Conservation (phyloP, 208 protist genomes). For the Acanthamoeba healyi region DNA sequence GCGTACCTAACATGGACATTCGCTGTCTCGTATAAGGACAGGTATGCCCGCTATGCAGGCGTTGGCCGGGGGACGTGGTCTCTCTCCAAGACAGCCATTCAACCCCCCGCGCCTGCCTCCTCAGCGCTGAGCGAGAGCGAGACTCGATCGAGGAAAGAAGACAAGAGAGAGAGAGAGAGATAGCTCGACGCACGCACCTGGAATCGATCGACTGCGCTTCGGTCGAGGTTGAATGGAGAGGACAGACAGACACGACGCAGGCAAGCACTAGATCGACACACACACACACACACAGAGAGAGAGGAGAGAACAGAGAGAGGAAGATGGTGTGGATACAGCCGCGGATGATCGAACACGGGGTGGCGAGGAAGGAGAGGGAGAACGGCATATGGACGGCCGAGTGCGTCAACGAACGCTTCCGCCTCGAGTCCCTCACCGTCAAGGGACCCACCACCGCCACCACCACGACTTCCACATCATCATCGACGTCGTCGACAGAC, state of each 20-base stretch:
- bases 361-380: conserved; percentile 26
- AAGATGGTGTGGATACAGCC: conserved; percentile 49
- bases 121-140: too few relatives aligned
- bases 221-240: too few relatives aligned
- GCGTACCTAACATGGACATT: too few relatives aligned
- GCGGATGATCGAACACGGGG: not conserved
- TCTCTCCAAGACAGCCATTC: too few relatives aligned
- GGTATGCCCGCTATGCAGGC: not conserved
- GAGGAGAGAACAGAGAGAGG: not conserved
- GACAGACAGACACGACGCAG: too few relatives aligned
- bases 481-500: not conserved
- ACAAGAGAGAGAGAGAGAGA: too few relatives aligned
- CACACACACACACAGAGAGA: not conserved
- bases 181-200: too few relatives aligned
- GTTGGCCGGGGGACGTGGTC: too few relatives aligned
- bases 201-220: too few relatives aligned
- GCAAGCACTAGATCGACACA: not conserved
- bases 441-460: not conserved
- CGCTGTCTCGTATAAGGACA: not conserved
- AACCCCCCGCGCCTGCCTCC: too few relatives aligned
- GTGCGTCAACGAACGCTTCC: conserved; percentile 26
- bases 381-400: conserved; percentile 28
- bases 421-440: not conserved
- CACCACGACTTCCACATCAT: too few relatives aligned
- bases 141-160: too few relatives aligned